Evolutionary conservation across 2,329 filamentous ascomycete genomes (phyloP).

Genomic region (Exophiala alcalophila): DNA sequence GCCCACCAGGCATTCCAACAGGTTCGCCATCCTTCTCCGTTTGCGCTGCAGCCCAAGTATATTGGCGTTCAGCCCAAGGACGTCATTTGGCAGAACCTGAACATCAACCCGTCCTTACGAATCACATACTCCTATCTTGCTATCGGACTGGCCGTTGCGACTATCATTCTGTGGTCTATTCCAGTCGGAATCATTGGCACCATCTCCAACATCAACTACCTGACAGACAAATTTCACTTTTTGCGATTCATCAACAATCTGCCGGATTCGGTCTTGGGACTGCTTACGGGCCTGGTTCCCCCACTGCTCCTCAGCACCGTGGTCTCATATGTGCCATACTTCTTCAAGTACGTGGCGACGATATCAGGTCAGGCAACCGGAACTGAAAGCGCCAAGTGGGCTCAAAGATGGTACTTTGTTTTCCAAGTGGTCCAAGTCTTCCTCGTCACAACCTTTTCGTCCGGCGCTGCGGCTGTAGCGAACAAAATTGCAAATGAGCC

Average conservation of each 20-base stretch:
- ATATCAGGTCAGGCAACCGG: constrained; percentile 75
- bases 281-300: constrained; percentile 81
- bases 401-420: constrained; percentile 82
- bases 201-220: constrained; percentile 79
- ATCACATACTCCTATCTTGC: constrained; percentile 65
- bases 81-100: constrained; percentile 82
- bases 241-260: constrained; percentile 72
- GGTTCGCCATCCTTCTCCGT: constrained; percentile 51
- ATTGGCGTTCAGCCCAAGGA: constrained; percentile 79
- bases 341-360: constrained; percentile 80
- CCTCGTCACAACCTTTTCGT: constrained; percentile 76
- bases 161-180: constrained; percentile 84
- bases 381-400: constrained; percentile 78
- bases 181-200: constrained; percentile 75
- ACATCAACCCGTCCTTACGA: constrained; percentile 60
- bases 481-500: constrained; percentile 65
- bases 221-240: constrained; percentile 55
- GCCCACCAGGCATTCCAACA: constrained; percentile 80
- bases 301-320: constrained; percentile 71
- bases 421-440: constrained; percentile 80
- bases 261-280: constrained; percentile 67
- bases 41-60: constrained; percentile 79
- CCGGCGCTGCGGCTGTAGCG: constrained; percentile 66
- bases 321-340: constrained; percentile 81
- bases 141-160: constrained; percentile 65